A percentile compares a stretch with the other conserved stretches of the same genome.
phyloP scores from a whole-genome alignment of 2,329 filamentous ascomycete genomes.

The Xylariaceae sp. region DNA sequence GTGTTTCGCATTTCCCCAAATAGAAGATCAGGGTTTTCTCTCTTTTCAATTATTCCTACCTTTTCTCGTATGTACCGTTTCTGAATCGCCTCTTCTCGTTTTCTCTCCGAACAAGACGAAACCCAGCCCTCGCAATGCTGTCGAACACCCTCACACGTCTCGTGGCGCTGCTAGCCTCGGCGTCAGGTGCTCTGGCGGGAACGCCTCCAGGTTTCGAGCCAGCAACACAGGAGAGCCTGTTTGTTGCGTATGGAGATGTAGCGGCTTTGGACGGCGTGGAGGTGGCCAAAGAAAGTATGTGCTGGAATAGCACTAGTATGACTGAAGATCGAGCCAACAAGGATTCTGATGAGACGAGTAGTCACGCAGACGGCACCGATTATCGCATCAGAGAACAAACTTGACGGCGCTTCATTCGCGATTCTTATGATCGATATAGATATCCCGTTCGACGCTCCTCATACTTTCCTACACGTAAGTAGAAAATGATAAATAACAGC shows the following conservation, averaged over 20 bases:
- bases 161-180: constrained; percentile 29
- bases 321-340: constrained; percentile 1
- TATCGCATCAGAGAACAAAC: constrained; percentile 32
- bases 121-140: constrained; percentile 26
- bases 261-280: constrained; percentile 35
- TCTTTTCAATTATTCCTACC: not conserved
- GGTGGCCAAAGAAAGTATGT: constrained; percentile 34
- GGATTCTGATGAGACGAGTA: constrained; percentile 18
- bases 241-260: constrained; percentile 36
- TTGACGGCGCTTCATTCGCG: constrained; percentile 38
- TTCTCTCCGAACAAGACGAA: not conserved
- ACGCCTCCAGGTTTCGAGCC: constrained; percentile 40
- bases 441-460: constrained; percentile 39
- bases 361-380: constrained; percentile 32
- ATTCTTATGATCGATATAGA: constrained; percentile 42
- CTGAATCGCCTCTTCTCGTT: not conserved
- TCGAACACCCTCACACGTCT: constrained; percentile 23
- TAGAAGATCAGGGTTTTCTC: not conserved
- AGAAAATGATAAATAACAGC: too few species aligned
- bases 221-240: constrained; percentile 31
- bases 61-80: not conserved
- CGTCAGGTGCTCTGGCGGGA: constrained; percentile 32
- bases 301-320: not conserved
- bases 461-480: constrained; percentile 33
- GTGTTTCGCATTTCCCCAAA: too few species aligned